Evolutionary conservation across 2,329 filamentous ascomycete species (phyloP).

Genomic region (Canariomyces notabilis): DNA sequence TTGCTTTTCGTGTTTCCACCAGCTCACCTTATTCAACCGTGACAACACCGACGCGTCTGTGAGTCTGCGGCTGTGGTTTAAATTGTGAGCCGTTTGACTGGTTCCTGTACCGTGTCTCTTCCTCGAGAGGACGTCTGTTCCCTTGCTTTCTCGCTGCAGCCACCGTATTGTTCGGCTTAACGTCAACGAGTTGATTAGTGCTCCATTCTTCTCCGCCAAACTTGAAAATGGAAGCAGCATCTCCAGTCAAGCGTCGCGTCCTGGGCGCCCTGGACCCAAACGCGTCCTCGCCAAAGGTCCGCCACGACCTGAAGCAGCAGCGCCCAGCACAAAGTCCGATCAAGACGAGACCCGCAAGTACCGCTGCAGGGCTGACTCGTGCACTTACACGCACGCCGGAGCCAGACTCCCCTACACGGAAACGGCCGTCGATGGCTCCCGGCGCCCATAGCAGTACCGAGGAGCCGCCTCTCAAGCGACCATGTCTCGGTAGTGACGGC

Average conservation of each 20-base stretch:
- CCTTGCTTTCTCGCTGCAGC: too few relatives aligned
- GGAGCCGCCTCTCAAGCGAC: constrained; percentile 12
- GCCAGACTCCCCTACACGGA: constrained; percentile 18
- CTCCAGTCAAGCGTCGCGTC: constrained; percentile 44
- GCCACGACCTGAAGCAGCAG: constrained; percentile 5
- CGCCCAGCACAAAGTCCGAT: constrained; percentile 2
- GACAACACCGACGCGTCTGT: neutral
- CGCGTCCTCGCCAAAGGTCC: constrained; percentile 31
- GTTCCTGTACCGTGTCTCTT: too few relatives aligned
- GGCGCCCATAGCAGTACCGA: neutral
- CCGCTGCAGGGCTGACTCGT: neutral
- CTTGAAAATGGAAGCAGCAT: constrained; percentile 23
- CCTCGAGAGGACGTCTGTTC: too few relatives aligned
- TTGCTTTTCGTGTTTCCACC: neutral
- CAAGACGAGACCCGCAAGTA: constrained; percentile 1
- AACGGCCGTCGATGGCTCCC: constrained; percentile 24
- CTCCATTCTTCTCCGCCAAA: too few relatives aligned
- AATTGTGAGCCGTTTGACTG: too few relatives aligned
- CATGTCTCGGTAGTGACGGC: constrained; percentile 7
- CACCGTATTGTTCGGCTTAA: too few relatives aligned
- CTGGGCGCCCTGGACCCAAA: constrained; percentile 45
- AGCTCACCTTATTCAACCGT: neutral
- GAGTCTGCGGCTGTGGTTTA: too few relatives aligned
- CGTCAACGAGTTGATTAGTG: too few relatives aligned
- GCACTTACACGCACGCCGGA: constrained; percentile 4